Evolutionary conservation across 306 rosid species (phyloP).

Genomic region (Pyrus betulifolia): DNA sequence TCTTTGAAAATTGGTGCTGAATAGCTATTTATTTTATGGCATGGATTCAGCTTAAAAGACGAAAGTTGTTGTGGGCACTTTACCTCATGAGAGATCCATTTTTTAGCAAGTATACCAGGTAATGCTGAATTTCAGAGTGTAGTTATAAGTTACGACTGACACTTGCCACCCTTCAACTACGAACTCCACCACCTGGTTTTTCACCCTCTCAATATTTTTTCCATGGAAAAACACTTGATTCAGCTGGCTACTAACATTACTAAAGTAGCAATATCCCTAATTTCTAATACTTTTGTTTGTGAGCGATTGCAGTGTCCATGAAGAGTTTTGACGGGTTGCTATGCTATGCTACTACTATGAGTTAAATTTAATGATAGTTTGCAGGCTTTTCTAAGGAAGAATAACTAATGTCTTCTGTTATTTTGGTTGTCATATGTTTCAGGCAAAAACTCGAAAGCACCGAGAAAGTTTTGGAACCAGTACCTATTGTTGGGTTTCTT

Average conservation of each 20-base stretch:
- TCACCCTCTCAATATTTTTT: not conserved
- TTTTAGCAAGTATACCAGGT: constrained; percentile 84
- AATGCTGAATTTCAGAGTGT: not conserved
- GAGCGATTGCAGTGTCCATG: not conserved
- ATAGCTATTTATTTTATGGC: not conserved
- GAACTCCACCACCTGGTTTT: not conserved
- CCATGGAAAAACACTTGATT: not conserved
- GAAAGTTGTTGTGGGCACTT: constrained; percentile 72
- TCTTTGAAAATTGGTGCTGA: constrained; percentile 12
- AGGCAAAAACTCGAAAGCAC: constrained; percentile 74
- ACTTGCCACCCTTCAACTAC: not conserved
- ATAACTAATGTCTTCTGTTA: not conserved
- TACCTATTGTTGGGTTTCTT: constrained; percentile 77
- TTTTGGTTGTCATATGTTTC: constrained; percentile 4
- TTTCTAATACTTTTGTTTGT: not conserved
- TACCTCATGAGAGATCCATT: constrained; percentile 98
- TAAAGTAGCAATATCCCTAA: not conserved
- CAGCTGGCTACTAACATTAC: not conserved
- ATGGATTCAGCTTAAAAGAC: constrained; percentile 54
- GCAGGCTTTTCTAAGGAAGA: not conserved
- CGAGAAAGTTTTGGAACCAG: constrained; percentile 54
- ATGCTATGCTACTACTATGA: not conserved
- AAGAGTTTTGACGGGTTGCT: too few relatives aligned
- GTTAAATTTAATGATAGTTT: not conserved
- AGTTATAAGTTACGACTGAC: not conserved